Base-by-base conservation (phyloP, 331 rosid genomes). In the Prunus yedoensis region DNA sequence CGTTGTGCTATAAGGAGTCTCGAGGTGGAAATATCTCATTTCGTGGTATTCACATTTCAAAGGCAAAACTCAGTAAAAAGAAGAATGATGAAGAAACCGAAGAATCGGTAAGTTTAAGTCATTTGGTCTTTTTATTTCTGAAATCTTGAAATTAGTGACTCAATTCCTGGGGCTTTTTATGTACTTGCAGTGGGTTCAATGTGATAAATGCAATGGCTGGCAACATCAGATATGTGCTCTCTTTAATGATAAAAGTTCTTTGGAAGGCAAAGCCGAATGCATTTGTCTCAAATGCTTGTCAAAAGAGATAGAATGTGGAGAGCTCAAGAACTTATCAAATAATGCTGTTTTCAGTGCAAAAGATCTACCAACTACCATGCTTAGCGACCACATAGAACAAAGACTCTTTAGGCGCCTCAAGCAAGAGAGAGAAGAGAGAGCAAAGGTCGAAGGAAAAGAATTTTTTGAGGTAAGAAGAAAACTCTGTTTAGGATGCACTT, bases 161-260 rank as follows among this genome's bases (percentile, higher is more conserved):
- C 30, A 10, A 75, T 77, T 59, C 57, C 38, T 60, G 17, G 35
- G 76, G 57, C 11, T 12, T 56, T 25, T 59, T 77, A 50, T 73
- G 76, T 75, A n/a, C 72, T 79, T 80, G 65, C 68, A 91, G 92
- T 91, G 94, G 94, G 91, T 86, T 53, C 77, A 87, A 83, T 91
- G 94, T 59, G 83, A 87, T 74, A 87, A 80, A 79, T 91, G 92
- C 67, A 78, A 84, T 49, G 71, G 68, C n/a, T 87, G 94, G 97
- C 88, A 87, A 49, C 97, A 91, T 87, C 91, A 87, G 66, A 69
- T 87, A 73, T 91, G 97, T 74, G 91, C 89, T 7, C 92, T 91
- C 65, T 89, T 77, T 46, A 81, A 87, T 49, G 61, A 20, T 21
- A 70, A 75, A 52, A 83, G 47, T 65, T 83, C 86, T 84, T 67